Evolutionary conservation across 2,329 filamentous ascomycete genomes (phyloP), one percentile per base, ranked within the genome.

Genomic region (Aureobasidium zeae): DNA sequence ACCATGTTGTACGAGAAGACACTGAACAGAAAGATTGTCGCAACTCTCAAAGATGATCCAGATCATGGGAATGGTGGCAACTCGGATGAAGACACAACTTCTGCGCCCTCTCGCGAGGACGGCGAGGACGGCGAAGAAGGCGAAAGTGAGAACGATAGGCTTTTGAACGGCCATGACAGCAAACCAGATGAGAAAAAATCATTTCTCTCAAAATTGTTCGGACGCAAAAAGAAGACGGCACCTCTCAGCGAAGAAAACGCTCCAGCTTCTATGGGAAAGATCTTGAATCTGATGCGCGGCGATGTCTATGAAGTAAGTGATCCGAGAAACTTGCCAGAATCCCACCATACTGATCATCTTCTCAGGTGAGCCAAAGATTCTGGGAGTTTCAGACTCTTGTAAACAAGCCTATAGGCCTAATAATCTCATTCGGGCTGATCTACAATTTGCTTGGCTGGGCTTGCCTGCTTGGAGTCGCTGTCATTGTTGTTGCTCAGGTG

Each of bases 1-100:
- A 88, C 83, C 12, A 86, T 86, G 75, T 71, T 88, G 10, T 86
- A 86, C 54, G 83, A 86, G 54, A 89, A 89, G 61, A 83, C 81
- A 0, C 59, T 86, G 10, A 74, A 76, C 8, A 66, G 82, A 5
- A 86, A 86, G 60, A 76, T 73, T 19, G 57, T 70, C 5, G 38
- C 43, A 10, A 45, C 32, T 1, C 20, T 37, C 13, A 38, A 34
- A 19, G 28, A 47, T 10, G 28, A 26, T 3, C 20, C n/a, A 8
- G 19, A 55, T 1, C 55, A 53, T 17, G 57, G 61, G n/a, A 49
- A 53, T 6, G 55, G 53, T 5, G 45, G 47, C 9, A 45, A 52
- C 5, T 45, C 48, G 5, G 49, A 49, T 5, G 50, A 49, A 10
- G 48, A 41, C 5, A n/a, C n/a, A n/a, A n/a, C n/a, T n/a, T n/a